A percentile compares a stretch with the other conserved stretches of the same genome.
phyloP scores from a whole-genome alignment of 805 yeast species.

The Candida silvicultrix region DNA sequence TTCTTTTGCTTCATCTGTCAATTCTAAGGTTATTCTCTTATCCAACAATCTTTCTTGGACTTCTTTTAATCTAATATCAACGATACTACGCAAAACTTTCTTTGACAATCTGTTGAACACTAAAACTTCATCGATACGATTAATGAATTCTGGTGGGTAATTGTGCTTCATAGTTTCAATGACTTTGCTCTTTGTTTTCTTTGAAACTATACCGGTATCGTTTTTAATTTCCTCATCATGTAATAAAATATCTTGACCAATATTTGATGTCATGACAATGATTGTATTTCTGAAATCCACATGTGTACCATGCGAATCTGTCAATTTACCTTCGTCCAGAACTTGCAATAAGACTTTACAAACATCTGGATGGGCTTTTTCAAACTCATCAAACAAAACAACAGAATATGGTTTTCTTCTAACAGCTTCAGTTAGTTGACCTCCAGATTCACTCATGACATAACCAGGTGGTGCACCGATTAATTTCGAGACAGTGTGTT shows the following conservation, averaged over 20 bases:
- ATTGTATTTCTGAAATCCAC: slow-evolving; percentile 93
- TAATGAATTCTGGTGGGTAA: slow-evolving; percentile 94
- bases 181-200: slow-evolving; percentile 49
- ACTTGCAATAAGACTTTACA: slow-evolving; percentile 87
- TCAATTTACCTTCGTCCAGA: slow-evolving; percentile 88
- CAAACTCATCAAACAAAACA: slow-evolving; percentile 91
- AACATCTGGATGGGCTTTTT: slow-evolving; percentile 95
- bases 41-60: slow-evolving; percentile 72
- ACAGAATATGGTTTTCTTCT: slow-evolving; percentile 93
- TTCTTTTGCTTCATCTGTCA: slow-evolving; percentile 59
- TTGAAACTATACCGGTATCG: slow-evolving; percentile 54
- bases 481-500: slow-evolving; percentile 81
- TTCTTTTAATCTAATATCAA: slow-evolving; percentile 78
- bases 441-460: slow-evolving; percentile 89
- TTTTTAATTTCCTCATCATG: slow-evolving; percentile 45
- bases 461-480: slow-evolving; percentile 99
- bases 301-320: slow-evolving; percentile 92
- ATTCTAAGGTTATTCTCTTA: slow-evolving; percentile 60
- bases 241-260: slow-evolving; percentile 86
- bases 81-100: slow-evolving; percentile 66
- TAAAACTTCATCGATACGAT: slow-evolving; percentile 89
- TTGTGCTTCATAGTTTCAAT: slow-evolving; percentile 58
- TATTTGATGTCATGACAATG: slow-evolving; percentile 93
- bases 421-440: slow-evolving; percentile 94
- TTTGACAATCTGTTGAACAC: slow-evolving; percentile 89